Evolutionary conservation across 495 filamentous ascomycete genomes (phyloP).

Genomic region (Neurospora sp.): DNA sequence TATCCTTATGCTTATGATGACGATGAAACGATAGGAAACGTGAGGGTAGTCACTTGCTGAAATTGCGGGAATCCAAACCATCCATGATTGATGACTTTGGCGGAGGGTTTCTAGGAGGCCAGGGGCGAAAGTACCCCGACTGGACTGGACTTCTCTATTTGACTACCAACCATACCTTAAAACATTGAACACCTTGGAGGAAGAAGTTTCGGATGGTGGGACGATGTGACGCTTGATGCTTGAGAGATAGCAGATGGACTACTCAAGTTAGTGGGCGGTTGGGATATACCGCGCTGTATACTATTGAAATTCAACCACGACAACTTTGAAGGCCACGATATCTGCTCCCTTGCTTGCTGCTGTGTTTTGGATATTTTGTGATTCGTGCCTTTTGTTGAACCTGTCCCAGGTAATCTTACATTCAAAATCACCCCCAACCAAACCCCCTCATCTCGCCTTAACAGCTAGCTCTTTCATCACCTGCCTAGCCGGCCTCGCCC

Average conservation of each 20-base stretch:
- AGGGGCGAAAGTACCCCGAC: not conserved
- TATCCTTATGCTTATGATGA: not conserved
- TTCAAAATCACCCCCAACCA: too few species aligned
- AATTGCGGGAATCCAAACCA: slow-evolving; percentile 18
- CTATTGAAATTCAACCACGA: slow-evolving; percentile 1
- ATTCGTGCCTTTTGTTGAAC: not conserved
- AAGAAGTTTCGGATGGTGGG: not conserved
- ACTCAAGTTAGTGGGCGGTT: not conserved
- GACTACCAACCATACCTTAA: slow-evolving; percentile 8
- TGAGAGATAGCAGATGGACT: not conserved
- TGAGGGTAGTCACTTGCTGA: slow-evolving; percentile 12
- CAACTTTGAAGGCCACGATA: not conserved
- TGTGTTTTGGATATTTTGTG: not conserved
- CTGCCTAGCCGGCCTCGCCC: not conserved
- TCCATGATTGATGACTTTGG: slow-evolving; percentile 5
- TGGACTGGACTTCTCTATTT: slow-evolving; percentile 13
- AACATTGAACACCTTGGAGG: not conserved
- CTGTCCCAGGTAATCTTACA: too few species aligned
- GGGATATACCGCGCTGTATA: slow-evolving; percentile 7
- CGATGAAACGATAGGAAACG: not conserved
- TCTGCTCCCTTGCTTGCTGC: not conserved
- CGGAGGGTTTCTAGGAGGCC: slow-evolving; percentile 6
- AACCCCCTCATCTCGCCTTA: not conserved
- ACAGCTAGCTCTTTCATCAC: not conserved
- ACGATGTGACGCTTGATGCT: not conserved